Evolutionary conservation across 768 basidiomycete species (phyloP).

Genomic region (Boletus reticuloceps): DNA sequence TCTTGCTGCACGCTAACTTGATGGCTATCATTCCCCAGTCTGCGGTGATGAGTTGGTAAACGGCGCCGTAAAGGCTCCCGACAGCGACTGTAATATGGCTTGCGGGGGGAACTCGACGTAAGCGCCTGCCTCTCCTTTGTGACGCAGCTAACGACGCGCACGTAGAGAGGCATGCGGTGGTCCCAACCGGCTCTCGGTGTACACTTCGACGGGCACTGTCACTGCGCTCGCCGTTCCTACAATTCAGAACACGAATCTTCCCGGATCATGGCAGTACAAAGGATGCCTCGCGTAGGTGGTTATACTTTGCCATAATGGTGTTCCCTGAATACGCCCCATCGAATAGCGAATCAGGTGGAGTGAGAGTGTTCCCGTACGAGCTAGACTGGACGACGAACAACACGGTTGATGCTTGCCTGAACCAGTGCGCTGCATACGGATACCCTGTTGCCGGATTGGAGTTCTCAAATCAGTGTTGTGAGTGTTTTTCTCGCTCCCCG

Average conservation of each 20-base stretch:
- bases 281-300: slow-evolving; percentile 61
- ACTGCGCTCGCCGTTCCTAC: slow-evolving; percentile 58
- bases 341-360: slow-evolving; percentile 45
- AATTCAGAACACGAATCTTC: slow-evolving; percentile 52
- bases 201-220: slow-evolving; percentile 51
- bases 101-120: slow-evolving; percentile 70
- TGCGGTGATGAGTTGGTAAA: slow-evolving; percentile 67
- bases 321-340: neutral
- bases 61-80: slow-evolving; percentile 51
- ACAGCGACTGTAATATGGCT: slow-evolving; percentile 64
- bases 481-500: neutral
- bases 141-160: neutral
- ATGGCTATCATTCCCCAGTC: slow-evolving; percentile 36
- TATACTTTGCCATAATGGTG: neutral
- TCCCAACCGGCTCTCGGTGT: slow-evolving; percentile 68
- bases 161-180: slow-evolving; percentile 70
- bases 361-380: slow-evolving; percentile 59
- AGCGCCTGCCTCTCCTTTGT: slow-evolving; percentile 16
- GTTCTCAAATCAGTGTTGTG: slow-evolving; percentile 73
- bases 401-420: slow-evolving; percentile 61
- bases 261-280: slow-evolving; percentile 60
- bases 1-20: slow-evolving; percentile 33
- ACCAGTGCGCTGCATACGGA: slow-evolving; percentile 67
- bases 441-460: slow-evolving; percentile 71
- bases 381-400: slow-evolving; percentile 60